These are phyloP conservation scores for Cladosporium sphaerospermum DNA, from an alignment of 2,329 filamentous ascomycete genomes.

Conservation along the genomic window DNA sequence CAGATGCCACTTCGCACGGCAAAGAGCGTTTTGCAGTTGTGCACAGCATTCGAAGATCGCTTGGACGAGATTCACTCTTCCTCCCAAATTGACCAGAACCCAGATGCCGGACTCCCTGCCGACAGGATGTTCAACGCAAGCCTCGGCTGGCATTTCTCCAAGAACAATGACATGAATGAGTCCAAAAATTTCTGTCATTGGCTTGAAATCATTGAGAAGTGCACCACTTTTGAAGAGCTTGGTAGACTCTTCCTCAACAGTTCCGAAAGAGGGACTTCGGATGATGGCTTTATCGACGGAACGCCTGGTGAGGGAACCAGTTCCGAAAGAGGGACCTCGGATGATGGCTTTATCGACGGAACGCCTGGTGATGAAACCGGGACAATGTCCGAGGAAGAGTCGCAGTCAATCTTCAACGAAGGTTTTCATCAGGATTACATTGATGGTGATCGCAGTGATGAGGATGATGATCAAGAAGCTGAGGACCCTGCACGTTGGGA, in stretches of 20 bases:
- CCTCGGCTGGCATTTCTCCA: slow-evolving; percentile 11
- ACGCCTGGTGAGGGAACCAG: background rate
- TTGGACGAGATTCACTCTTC: slow-evolving; percentile 16
- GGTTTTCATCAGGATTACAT: too few species aligned
- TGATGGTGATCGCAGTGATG: too few species aligned
- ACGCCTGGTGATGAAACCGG: background rate
- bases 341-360: background rate
- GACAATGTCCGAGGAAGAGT: background rate
- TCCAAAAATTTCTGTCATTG: slow-evolving; percentile 14
- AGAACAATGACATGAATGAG: background rate
- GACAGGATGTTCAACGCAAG: slow-evolving; percentile 1
- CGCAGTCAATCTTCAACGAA: background rate
- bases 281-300: background rate
- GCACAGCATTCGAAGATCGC: slow-evolving; percentile 16
- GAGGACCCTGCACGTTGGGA: background rate
- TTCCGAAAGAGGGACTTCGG: background rate
- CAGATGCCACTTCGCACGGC: slow-evolving; percentile 14
- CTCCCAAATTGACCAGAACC: slow-evolving; percentile 3
- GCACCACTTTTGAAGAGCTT: slow-evolving; percentile 1
- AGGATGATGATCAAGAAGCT: too few species aligned
- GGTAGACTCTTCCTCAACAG: slow-evolving; percentile 5
- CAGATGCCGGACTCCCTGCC: background rate
- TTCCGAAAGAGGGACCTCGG: background rate
- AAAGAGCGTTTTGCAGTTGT: slow-evolving; percentile 16
- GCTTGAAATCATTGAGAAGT: slow-evolving; percentile 13